Base-by-base conservation (phyloP, 768 basidiomycete genomes). In the Boletales sp. region DNA sequence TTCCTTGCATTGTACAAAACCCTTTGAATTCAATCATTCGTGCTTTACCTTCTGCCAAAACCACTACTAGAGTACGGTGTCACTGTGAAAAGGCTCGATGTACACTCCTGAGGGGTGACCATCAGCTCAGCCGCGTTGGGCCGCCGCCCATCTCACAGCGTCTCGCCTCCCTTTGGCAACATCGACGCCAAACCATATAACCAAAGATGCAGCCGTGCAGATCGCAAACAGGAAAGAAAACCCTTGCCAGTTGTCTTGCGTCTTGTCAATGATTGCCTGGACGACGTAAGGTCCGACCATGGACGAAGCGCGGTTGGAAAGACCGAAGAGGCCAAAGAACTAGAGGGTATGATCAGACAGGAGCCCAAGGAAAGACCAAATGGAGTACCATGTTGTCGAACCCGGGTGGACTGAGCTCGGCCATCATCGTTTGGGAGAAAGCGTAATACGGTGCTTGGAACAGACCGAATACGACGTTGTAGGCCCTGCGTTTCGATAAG, bases 401-500 rank as follows among this genome's bases (percentile, higher is more conserved):
- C 1, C 90, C 91, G 1, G 88, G 86, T 13, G 90, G 90, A 8
- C 86, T 83, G 11, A 94, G 78, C 65, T 94, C 91, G 1, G 87
- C 86, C 87, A 90, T 90, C 85, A 89, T 87, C 0, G 87, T 90
- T 62, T 88, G 84, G 4, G 89, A 82, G 62, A 86, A 90, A 1
- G 91, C 87, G 62, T 90, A 93, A 69, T 90, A 94, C 0, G 90
- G 90, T 2, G 87, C 86, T 70, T 91, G 86, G 74, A 90, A 90
- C 9, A 91, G 67, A 12, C 89, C 88, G 57, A 86, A 88, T 3
- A 90, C 68, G 43, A 89, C 73, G 51, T 90, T 90, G 70, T 91
- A 92, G 5, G 80, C 82, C 84, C 86, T 86, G 52, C 21, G 36
- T 13, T 36, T 44, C 3, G 7, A 28, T 28, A 6, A 28, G 25